Base-by-base conservation (phyloP, 192 early-diverging fungal species). In the Coemansia nantahalensis region DNA sequence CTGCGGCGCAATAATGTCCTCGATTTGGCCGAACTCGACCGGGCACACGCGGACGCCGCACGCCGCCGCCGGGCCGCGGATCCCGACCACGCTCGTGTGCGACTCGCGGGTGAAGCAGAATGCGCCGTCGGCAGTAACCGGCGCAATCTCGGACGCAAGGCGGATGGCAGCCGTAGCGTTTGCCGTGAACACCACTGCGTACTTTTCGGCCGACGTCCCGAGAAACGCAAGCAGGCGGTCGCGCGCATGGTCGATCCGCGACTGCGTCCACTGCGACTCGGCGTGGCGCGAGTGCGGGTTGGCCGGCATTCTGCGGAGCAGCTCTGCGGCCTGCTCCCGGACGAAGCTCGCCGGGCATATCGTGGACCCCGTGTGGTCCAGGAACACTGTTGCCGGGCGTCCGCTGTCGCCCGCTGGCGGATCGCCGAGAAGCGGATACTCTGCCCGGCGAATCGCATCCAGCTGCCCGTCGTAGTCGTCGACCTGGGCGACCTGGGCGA, bases 81-180 rank as follows among this genome's bases (percentile, higher is more conserved):
- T 56, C 1, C 91, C 91, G 9, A 91, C 78, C 1, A 91, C 58
- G 45, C 85, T 87, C 3, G 88, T 92, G 46, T 94, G 92, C 28
- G 78, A 68, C 44, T 82, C 83, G 3, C 77, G 60, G n/a, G 86
- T 76, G 46, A 85, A 83, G 17, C 78, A 86, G 42, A 85, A 78
- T 38, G 59, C 53, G 12, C 54, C 58, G 17, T 61, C 34, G 3
- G 31, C 11, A 10, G 32, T 37, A 78, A 87, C 81, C 19, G 84
- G 82, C n/a, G 86, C 64, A 15, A 77, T 55, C 38, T 94, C 91
- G 4, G 82, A 89, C 0, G 87, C 84, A 7, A 92, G 54, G 51
- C 84, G 85, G 38, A 89, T 79, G 8, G 86, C 88, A 8, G 80
- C 86, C 0, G 89, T 90, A 8, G 90, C 87, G 58, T 87, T 87